Percentiles rank a stretch among this genome's conserved stretches.
Conservation (phyloP, 305 asterid genomes). For the Solanum hybrid region DNA sequence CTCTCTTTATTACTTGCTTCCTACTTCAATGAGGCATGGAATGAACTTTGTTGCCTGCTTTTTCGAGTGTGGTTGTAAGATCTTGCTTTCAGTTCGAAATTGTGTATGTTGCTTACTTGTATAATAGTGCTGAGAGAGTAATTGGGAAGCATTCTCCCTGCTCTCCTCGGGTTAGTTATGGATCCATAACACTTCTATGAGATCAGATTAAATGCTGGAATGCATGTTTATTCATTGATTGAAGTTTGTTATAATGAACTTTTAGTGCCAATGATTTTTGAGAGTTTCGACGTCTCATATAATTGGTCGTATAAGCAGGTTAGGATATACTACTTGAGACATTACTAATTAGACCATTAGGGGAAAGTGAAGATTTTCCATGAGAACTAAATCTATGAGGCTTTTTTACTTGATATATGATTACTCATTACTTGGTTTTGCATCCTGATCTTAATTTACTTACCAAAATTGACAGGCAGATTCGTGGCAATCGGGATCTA, state of each 20-base stretch:
- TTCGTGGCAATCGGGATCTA: slow-evolving; percentile 64
- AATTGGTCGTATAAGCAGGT: background rate
- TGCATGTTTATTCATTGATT: background rate
- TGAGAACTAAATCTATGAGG: background rate
- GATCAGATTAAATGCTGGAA: background rate
- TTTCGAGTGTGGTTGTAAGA: background rate
- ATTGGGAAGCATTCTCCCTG: background rate
- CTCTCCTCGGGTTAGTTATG: background rate
- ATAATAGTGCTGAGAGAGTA: background rate
- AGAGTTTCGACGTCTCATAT: background rate
- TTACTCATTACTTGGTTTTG: background rate
- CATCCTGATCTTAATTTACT: background rate
- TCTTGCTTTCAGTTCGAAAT: background rate
- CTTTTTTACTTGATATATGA: background rate
- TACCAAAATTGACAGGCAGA: slow-evolving; percentile 41
- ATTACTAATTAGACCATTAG: background rate
- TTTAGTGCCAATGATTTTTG: background rate
- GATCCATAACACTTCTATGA: background rate
- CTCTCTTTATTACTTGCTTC: background rate
- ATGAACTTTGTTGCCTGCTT: background rate
- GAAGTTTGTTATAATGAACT: background rate
- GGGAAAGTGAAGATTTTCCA: background rate
- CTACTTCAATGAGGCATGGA: background rate
- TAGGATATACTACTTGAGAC: background rate
- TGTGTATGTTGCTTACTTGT: background rate